Evolutionary conservation across 116 monocot species (phyloP).

Genomic region (Dioscorea cayenensis): DNA sequence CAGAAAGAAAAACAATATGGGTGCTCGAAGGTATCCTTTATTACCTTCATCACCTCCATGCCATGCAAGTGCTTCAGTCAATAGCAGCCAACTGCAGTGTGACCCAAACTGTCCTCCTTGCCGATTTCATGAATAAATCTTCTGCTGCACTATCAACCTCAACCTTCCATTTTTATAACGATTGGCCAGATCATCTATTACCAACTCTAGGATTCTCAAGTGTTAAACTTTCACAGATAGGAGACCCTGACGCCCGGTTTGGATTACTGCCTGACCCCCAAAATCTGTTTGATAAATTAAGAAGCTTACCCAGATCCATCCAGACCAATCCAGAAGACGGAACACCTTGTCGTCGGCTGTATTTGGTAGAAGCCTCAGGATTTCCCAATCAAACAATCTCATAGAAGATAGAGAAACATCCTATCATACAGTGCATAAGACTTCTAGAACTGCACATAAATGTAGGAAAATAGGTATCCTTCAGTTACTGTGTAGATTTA

Average conservation of each 20-base stretch:
- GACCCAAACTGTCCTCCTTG: conserved; percentile 54
- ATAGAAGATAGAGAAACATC: conserved; percentile 3
- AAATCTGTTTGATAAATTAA: conserved; percentile 66
- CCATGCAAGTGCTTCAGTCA: conserved; percentile 64
- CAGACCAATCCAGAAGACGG: conserved; percentile 72
- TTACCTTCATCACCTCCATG: conserved; percentile 57
- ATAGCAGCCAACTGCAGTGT: conserved; percentile 34
- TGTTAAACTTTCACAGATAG: conserved; percentile 72
- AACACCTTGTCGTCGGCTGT: conserved; percentile 75
- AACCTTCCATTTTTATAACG: conserved; percentile 66
- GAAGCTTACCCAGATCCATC: conserved; percentile 64
- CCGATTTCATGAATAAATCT: conserved; percentile 85
- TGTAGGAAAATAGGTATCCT: neutral
- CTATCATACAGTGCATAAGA: neutral
- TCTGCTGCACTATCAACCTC: conserved; percentile 45
- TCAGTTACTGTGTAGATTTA: neutral
- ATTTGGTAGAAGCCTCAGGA: conserved; percentile 77
- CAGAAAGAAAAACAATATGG: conserved; percentile 71
- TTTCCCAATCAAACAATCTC: conserved; percentile 22
- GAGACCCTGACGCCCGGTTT: conserved; percentile 78
- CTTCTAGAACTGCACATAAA: neutral
- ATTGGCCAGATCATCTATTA: conserved; percentile 71
- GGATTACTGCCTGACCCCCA: conserved; percentile 69
- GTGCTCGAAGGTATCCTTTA: conserved; percentile 86
- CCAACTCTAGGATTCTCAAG: conserved; percentile 57